Conservation (phyloP, 2,329 filamentous ascomycete genomes). For the Tolypocladium ovalisporum region DNA sequence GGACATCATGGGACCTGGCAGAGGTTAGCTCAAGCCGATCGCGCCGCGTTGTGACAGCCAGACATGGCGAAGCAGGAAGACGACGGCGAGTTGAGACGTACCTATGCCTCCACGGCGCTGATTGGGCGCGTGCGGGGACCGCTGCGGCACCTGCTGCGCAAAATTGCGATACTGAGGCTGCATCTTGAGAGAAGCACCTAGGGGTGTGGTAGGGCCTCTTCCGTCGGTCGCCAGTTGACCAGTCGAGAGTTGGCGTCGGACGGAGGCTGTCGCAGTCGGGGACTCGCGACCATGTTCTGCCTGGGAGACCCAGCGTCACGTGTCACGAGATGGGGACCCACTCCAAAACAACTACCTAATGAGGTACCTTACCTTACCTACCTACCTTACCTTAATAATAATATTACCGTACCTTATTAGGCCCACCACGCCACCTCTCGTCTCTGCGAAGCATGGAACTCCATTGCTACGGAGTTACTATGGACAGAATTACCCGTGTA, state of each 20-base stretch:
- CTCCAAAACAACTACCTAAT: not conserved
- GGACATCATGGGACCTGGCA: conserved; percentile 44
- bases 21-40: conserved; percentile 3
- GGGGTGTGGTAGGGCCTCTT: not conserved
- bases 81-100: conserved; percentile 17
- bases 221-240: not conserved
- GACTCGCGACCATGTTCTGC: not conserved
- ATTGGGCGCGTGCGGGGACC: conserved; percentile 34
- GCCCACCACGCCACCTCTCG: too few relatives aligned
- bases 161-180: conserved; percentile 42
- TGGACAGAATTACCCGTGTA: too few relatives aligned
- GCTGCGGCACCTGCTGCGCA: conserved; percentile 38
- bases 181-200: conserved; percentile 24
- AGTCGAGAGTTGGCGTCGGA: not conserved
- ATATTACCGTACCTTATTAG: too few relatives aligned
- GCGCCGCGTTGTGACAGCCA: not conserved
- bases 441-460: too few relatives aligned
- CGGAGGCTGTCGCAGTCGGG: not conserved
- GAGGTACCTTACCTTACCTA: too few relatives aligned
- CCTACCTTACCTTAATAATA: too few relatives aligned
- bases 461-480: too few relatives aligned
- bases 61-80: not conserved
- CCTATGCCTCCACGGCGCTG: conserved; percentile 43
- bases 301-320: not conserved
- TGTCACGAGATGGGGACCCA: not conserved